These are phyloP conservation scores for Mycena rosella DNA, from an alignment of 768 basidiomycete species.

Conservation along the genomic window DNA sequence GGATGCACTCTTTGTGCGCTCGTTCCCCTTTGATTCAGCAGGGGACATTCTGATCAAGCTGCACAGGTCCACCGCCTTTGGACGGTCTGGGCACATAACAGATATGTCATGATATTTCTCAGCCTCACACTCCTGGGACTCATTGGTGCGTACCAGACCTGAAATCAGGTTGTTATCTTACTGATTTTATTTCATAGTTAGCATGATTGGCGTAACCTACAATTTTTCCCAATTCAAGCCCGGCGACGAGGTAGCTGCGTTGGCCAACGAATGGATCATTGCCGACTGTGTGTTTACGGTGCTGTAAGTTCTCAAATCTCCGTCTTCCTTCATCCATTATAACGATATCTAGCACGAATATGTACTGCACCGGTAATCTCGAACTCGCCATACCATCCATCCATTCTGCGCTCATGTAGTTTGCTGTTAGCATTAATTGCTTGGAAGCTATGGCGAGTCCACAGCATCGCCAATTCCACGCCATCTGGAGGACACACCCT, in stretches of 20 bases:
- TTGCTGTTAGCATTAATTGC: slow-evolving; percentile 3
- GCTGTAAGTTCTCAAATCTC: slow-evolving; percentile 3
- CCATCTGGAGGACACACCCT: background rate
- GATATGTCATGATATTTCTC: slow-evolving; percentile 20
- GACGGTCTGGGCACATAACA: slow-evolving; percentile 16
- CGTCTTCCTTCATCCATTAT: no score
- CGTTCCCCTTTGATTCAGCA: background rate
- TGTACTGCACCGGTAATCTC: slow-evolving; percentile 32
- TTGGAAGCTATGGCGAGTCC: slow-evolving; percentile 20
- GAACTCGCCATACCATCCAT: no score
- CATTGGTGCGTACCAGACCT: background rate
- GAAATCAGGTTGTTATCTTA: no score
- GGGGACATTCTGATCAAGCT: background rate
- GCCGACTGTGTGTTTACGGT: slow-evolving; percentile 10
- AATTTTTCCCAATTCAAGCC: slow-evolving; percentile 13
- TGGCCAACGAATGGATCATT: slow-evolving; percentile 27
- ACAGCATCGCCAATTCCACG: slow-evolving; percentile 3
- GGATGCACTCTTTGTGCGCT: slow-evolving; percentile 13
- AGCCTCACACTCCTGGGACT: slow-evolving; percentile 6
- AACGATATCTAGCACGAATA: slow-evolving; percentile 17
- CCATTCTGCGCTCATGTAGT: no score
- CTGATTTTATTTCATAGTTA: background rate
- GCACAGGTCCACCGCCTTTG: slow-evolving; percentile 22
- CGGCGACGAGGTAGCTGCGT: background rate
- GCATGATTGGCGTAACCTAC: slow-evolving; percentile 3